These are phyloP conservation scores for Tinospora cordifolia DNA, from an alignment of 164 flowering plant species.

Conservation along the genomic window DNA sequence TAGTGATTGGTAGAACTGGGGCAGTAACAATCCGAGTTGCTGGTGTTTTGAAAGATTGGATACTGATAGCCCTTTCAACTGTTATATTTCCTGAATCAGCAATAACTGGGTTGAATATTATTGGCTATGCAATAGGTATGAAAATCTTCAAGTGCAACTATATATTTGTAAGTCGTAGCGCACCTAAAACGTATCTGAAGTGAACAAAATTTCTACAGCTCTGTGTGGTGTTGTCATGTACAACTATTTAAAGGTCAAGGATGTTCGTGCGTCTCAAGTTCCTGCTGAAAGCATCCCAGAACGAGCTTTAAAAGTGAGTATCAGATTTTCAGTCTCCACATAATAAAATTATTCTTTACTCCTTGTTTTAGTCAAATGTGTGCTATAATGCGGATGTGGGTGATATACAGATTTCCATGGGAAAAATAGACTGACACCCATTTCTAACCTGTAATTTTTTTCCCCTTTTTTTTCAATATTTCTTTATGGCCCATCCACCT, in stretches of 20 bases:
- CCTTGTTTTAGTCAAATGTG: not conserved
- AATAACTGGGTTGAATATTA: constrained; percentile 81
- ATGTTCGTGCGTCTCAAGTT: constrained; percentile 64
- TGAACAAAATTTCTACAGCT: constrained; percentile 38
- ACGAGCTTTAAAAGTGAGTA: constrained; percentile 44
- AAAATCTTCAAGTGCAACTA: not conserved
- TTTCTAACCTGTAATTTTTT: not conserved
- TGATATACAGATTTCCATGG: not conserved
- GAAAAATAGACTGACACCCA: not conserved
- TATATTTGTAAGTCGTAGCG: not conserved
- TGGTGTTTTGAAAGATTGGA: constrained; percentile 97
- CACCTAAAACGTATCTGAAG: not conserved
- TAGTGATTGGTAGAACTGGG: constrained; percentile 94
- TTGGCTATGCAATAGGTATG: constrained; percentile 90
- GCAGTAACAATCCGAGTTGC: constrained; percentile 96
- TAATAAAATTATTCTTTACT: not conserved
- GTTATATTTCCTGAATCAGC: constrained; percentile 90
- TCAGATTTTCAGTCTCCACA: not conserved
- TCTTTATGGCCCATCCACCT: not conserved
- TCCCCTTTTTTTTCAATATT: not conserved
- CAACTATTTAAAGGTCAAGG: constrained; percentile 88
- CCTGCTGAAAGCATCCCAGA: constrained; percentile 52
- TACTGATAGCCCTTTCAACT: constrained; percentile 92
- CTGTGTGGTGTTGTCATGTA: constrained; percentile 94
- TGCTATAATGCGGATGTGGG: not conserved